Evolutionary conservation across 2,329 filamentous ascomycete species (phyloP), one percentile per base, ranked within the genome.

Genomic region (Samsoniella hepiali): DNA sequence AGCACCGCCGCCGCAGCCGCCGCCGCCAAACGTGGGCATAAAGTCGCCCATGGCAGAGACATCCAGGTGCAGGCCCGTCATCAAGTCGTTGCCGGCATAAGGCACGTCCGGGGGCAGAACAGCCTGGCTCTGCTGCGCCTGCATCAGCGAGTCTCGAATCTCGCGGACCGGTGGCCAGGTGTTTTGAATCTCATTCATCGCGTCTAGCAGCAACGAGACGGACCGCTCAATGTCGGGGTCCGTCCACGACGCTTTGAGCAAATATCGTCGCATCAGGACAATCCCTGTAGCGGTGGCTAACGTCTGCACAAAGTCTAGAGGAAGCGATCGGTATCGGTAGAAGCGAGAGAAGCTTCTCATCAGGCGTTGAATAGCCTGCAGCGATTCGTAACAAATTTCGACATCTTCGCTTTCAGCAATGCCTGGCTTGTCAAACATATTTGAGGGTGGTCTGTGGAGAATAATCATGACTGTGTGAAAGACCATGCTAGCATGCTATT

Each of bases 381-480:
- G 69, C 1, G 80, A 82, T 63, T 80, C 76, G 66, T 82, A 81
- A 70, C 81, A 83, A 11, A 81, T 80, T 61, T 81, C 76, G 8
- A 83, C 76, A 44, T 81, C 79, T 63, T 81, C 78, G 36, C 75
- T 77, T 5, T 73, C 73, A 3, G 74, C 70, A 13, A 79, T 74
- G 1, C 72, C 75, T 1, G 73, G 72, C 42, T 77, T 76, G 63
- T 74, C 72, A 47, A 81, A 76, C 44, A 78, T 71, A 56, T 80
- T 76, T 3, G 74, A 76, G 1, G 80, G 79, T 2, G 81, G 81
- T 0, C 81, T 76, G 64, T 82, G 80, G 3, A 83, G 75, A 56
- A 83, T 81, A 27, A 82, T 82, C 79, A 82, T 81, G 55, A 77
- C 75, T 0, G 80, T 81, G 63, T 82, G 80, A 65, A 82, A 82